Conservation (phyloP, 805 yeast genomes). For the Cyberlindnera suaveolens region DNA sequence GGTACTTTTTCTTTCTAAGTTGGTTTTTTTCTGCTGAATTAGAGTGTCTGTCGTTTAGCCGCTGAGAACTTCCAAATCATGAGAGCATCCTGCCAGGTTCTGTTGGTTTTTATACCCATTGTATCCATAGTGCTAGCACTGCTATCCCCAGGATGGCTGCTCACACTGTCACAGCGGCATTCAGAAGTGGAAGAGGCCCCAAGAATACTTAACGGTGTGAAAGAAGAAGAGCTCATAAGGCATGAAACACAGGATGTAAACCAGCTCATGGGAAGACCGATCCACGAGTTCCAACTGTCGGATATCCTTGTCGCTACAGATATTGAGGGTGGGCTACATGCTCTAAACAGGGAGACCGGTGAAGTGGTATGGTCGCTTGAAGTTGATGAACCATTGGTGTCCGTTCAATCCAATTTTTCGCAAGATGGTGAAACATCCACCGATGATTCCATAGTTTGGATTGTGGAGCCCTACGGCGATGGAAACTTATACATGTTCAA, state of each 20-base stretch:
- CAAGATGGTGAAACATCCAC: constrained; percentile 4
- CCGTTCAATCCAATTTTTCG: constrained; percentile 24
- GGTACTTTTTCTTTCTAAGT: too few relatives aligned
- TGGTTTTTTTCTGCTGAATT: too few relatives aligned
- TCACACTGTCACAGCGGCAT: background rate
- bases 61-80: background rate
- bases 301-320: constrained; percentile 67
- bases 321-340: constrained; percentile 83
- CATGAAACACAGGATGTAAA: constrained; percentile 2
- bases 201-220: background rate
- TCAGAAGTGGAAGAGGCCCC: background rate
- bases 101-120: constrained; percentile 2
- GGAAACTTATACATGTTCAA: constrained; percentile 82
- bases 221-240: constrained; percentile 2
- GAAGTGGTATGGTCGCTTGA: constrained; percentile 69
- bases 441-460: constrained; percentile 52
- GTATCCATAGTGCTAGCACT: constrained; percentile 3
- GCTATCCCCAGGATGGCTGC: constrained; percentile 3
- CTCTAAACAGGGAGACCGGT: constrained; percentile 71
- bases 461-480: constrained; percentile 85
- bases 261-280: constrained; percentile 29
- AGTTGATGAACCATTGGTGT: constrained; percentile 58
- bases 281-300: constrained; percentile 66
- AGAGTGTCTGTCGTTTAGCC: too few relatives aligned
- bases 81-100: background rate